Evolutionary conservation across 2,329 filamentous ascomycete genomes (phyloP).

Genomic region (Cadophora sp.): DNA sequence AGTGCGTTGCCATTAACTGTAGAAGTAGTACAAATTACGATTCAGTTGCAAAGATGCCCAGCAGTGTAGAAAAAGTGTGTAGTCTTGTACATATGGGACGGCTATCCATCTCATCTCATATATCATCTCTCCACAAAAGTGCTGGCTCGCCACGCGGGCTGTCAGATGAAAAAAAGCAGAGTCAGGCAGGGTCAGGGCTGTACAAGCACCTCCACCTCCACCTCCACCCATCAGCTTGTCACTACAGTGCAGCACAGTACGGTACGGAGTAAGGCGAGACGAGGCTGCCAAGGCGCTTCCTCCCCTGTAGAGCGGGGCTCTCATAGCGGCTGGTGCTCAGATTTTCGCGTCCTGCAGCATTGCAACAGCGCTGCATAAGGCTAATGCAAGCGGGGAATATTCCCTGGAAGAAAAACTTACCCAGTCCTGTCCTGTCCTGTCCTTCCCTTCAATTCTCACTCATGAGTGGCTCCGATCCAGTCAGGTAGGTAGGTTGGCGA

Average conservation of each 20-base stretch:
- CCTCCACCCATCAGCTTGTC: too few species aligned
- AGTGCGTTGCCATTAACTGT: neutral
- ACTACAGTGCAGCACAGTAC: too few species aligned
- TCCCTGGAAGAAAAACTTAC: neutral
- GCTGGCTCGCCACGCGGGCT: neutral
- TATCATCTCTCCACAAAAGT: too few species aligned
- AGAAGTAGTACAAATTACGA: neutral
- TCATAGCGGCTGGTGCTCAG: slow-evolving; percentile 3
- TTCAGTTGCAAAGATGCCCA: neutral
- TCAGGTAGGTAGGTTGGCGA: neutral
- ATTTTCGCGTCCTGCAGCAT: neutral
- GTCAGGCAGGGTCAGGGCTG: neutral
- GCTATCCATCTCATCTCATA: too few species aligned
- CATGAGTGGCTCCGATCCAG: neutral
- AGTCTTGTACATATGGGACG: too few species aligned
- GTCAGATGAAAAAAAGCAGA: slow-evolving; percentile 1
- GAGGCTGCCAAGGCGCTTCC: slow-evolving; percentile 1
- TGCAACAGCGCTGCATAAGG: neutral
- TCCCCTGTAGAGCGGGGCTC: slow-evolving; percentile 1
- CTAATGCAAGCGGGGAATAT: slow-evolving; percentile 11
- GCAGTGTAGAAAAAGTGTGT: too few species aligned
- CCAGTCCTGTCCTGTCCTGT: neutral
- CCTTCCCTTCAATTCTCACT: neutral
- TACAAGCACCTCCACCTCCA: neutral
- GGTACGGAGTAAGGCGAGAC: too few species aligned